These are phyloP conservation scores for Candida maesae DNA, from an alignment of 805 yeast genomes.

Conservation along the genomic window DNA sequence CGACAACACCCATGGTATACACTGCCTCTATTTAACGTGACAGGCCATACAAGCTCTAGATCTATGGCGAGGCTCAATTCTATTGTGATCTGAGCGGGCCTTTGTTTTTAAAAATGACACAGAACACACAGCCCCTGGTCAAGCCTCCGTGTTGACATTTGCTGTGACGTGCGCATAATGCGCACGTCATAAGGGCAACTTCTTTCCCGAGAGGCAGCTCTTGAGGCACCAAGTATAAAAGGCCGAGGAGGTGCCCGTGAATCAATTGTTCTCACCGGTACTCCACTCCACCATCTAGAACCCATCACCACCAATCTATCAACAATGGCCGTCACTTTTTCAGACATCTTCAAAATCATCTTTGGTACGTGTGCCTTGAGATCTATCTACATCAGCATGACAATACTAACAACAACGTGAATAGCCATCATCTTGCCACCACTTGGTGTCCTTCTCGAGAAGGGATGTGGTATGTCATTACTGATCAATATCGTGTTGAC, in stretches of 20 bases:
- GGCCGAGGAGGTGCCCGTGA: not conserved
- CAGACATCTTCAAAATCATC: constrained; percentile 45
- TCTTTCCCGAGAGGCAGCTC: too few relatives aligned
- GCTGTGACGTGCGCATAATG: not conserved
- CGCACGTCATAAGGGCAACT: not conserved
- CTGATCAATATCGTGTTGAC: constrained; percentile 54
- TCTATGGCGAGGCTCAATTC: too few relatives aligned
- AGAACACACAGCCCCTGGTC: too few relatives aligned
- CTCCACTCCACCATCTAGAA: not conserved
- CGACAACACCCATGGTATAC: too few relatives aligned
- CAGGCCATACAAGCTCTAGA: too few relatives aligned
- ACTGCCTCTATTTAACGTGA: too few relatives aligned
- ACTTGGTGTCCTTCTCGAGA: constrained; percentile 52
- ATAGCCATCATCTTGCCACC: constrained; percentile 52
- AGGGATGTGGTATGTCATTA: constrained; percentile 38
- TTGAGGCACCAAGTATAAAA: not conserved
- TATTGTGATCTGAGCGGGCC: too few relatives aligned
- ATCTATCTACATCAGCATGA: not conserved
- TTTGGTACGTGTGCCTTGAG: constrained; percentile 21
- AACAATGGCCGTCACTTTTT: constrained; percentile 43
- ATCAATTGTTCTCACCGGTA: not conserved
- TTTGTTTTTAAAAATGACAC: too few relatives aligned
- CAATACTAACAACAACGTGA: not conserved
- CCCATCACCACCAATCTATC: not conserved
- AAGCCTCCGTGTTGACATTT: not conserved